Evolutionary conservation across 768 basidiomycete genomes (phyloP).

Genomic region (Galerina marginata): DNA sequence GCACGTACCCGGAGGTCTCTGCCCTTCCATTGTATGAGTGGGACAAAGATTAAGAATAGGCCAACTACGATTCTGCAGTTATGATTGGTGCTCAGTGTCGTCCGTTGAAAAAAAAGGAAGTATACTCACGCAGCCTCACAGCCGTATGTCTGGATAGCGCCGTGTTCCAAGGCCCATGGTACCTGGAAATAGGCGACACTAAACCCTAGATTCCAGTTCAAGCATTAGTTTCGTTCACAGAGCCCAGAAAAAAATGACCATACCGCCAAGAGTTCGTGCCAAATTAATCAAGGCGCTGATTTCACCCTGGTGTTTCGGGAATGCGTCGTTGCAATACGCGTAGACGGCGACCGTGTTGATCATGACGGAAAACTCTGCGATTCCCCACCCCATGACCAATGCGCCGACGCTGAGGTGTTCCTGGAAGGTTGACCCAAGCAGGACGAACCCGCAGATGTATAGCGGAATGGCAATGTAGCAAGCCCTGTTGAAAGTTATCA

Average conservation of each 20-base stretch:
- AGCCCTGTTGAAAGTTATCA: conserved; percentile 42
- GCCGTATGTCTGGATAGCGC: conserved; percentile 67
- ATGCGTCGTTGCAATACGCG: conserved; percentile 44
- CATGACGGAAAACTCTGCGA: conserved; percentile 61
- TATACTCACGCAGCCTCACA: conserved; percentile 61
- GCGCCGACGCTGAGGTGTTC: conserved; percentile 57
- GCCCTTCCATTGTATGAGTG: conserved; percentile 56
- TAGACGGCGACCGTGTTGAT: conserved; percentile 70
- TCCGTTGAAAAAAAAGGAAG: not conserved
- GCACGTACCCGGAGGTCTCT: conserved; percentile 48
- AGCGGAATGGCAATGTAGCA: conserved; percentile 65
- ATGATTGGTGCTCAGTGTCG: not conserved
- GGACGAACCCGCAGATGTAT: conserved; percentile 65
- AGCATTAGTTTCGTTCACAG: not conserved
- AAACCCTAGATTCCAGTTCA: conserved; percentile 43
- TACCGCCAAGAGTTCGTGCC: conserved; percentile 57
- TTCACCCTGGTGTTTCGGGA: conserved; percentile 57
- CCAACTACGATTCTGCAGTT: conserved; percentile 51
- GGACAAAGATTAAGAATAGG: conserved; percentile 57
- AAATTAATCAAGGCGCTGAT: conserved; percentile 67
- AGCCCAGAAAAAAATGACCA: not conserved
- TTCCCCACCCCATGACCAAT: conserved; percentile 72
- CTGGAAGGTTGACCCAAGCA: conserved; percentile 60
- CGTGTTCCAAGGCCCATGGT: conserved; percentile 65
- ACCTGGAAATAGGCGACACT: conserved; percentile 73